Evolutionary conservation across 371 early-diverging fungal species (phyloP).

Genomic region (Rhizopus arrhizus): DNA sequence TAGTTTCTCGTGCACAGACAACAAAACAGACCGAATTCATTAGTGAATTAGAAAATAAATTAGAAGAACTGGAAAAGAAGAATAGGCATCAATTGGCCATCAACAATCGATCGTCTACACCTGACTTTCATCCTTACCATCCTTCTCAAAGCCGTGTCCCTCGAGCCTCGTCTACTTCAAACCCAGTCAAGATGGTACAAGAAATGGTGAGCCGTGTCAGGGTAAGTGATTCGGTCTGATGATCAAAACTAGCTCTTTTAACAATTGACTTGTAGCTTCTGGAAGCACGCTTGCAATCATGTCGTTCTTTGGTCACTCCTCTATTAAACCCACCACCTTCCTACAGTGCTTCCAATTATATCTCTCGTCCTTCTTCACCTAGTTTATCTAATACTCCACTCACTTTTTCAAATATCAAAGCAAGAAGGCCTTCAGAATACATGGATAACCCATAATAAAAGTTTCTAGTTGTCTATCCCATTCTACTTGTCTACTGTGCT

Average conservation of each 20-base stretch:
- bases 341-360: conserved; percentile 44
- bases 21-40: conserved; percentile 37
- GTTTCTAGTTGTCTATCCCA: not conserved
- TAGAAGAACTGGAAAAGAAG: conserved; percentile 40
- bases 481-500: not conserved
- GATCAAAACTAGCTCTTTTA: not conserved
- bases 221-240: not conserved
- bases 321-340: conserved; percentile 65
- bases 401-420: conserved; percentile 48
- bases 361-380: conserved; percentile 39
- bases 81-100: conserved; percentile 33
- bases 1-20: conserved; percentile 55
- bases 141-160: conserved; percentile 40
- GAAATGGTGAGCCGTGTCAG: conserved; percentile 75
- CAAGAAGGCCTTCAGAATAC: conserved; percentile 51
- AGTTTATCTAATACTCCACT: conserved; percentile 44
- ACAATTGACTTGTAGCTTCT: conserved; percentile 37
- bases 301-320: conserved; percentile 69
- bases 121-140: conserved; percentile 44
- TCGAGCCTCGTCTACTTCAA: conserved; percentile 41
- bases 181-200: conserved; percentile 70
- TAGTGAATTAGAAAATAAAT: conserved; percentile 41
- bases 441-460: conserved; percentile 24
- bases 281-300: conserved; percentile 68
- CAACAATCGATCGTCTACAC: conserved; percentile 35